phyloP scores from a whole-genome alignment of 768 basidiomycete species.

The Nevesoporus exiguus region DNA sequence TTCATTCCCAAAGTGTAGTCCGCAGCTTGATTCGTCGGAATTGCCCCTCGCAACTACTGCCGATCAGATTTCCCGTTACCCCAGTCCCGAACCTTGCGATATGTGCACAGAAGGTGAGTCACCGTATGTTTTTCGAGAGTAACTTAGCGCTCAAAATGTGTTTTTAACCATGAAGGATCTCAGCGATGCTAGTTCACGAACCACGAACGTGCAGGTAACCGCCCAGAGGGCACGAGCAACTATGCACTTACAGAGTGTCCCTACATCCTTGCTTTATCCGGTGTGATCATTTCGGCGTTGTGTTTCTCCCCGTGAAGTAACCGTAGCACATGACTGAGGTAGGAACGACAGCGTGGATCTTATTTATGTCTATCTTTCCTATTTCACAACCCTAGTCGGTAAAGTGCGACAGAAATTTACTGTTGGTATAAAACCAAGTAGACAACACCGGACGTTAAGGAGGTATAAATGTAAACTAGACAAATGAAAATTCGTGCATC shows the following conservation, averaged over 20 bases:
- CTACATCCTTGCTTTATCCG: neutral
- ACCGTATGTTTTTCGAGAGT: neutral
- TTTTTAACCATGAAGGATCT: neutral
- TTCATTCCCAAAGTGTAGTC: slow-evolving; percentile 9
- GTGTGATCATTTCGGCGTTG: neutral
- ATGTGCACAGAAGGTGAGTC: slow-evolving; percentile 3
- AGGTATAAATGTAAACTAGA: neutral
- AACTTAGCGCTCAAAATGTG: neutral
- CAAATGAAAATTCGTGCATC: neutral
- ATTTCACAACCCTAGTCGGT: neutral
- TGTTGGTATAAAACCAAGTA: neutral
- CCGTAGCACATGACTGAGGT: neutral
- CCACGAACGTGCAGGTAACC: neutral
- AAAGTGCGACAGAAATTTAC: neutral
- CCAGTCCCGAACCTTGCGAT: neutral
- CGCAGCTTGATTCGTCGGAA: slow-evolving; percentile 14
- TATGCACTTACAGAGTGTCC: neutral
- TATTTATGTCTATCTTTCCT: neutral
- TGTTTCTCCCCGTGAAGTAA: neutral
- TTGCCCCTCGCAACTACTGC: neutral
- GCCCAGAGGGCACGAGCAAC: neutral
- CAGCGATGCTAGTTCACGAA: neutral
- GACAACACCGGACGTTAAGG: neutral
- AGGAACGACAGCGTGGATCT: neutral
- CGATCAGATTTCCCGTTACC: slow-evolving; percentile 7